Evolutionary conservation across 192 early-diverging fungal genomes (phyloP).

Genomic region (Coemansia sp.): DNA sequence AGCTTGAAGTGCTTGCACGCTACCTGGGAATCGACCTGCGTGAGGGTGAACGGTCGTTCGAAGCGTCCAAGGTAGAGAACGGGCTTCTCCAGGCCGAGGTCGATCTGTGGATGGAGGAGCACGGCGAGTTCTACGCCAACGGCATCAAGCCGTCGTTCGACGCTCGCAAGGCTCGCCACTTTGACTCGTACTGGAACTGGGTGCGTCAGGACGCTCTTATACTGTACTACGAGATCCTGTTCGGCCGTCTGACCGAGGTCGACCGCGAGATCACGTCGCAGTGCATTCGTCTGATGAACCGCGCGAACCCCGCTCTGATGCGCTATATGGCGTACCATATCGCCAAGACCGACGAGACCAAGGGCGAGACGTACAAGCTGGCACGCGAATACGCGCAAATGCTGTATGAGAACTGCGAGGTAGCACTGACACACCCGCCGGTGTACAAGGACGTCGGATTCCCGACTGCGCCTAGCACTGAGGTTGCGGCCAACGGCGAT

Average conservation of each 20-base stretch:
- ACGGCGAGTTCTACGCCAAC: slow-evolving; percentile 86
- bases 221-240: slow-evolving; percentile 92
- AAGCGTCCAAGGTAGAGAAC: slow-evolving; percentile 65
- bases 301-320: slow-evolving; percentile 75
- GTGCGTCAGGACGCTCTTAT: slow-evolving; percentile 77
- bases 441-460: slow-evolving; percentile 90
- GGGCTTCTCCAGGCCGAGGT: slow-evolving; percentile 76
- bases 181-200: slow-evolving; percentile 99
- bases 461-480: slow-evolving; percentile 81
- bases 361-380: slow-evolving; percentile 81
- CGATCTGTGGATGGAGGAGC: slow-evolving; percentile 88
- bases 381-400: slow-evolving; percentile 78
- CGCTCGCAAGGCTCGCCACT: slow-evolving; percentile 81
- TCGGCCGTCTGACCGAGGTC: slow-evolving; percentile 80
- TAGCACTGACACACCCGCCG: slow-evolving; percentile 73
- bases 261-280: slow-evolving; percentile 92
- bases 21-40: slow-evolving; percentile 84
- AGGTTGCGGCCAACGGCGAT: slow-evolving; percentile 76
- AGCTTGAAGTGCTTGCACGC: slow-evolving; percentile 84
- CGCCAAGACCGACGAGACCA: slow-evolving; percentile 69
- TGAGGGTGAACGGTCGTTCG: slow-evolving; percentile 76
- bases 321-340: slow-evolving; percentile 88
- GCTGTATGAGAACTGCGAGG: slow-evolving; percentile 88
- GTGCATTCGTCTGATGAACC: slow-evolving; percentile 91
- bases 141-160: slow-evolving; percentile 88